A percentile compares a stretch with the other conserved stretches of the same genome.
These are phyloP conservation scores for Linum usitatissimum DNA, from an alignment of 345 rosid genomes.

Conservation along the genomic window DNA sequence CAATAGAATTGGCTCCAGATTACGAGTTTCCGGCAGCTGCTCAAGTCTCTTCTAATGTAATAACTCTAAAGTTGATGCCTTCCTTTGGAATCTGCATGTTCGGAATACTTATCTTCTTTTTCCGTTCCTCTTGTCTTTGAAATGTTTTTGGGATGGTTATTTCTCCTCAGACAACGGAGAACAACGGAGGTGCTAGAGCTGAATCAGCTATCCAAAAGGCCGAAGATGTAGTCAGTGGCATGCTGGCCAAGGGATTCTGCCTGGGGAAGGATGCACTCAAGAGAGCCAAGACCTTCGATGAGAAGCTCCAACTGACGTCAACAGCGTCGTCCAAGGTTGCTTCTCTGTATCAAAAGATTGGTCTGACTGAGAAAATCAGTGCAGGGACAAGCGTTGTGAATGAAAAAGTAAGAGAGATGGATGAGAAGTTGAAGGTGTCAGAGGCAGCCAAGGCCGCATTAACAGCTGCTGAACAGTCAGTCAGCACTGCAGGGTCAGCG, in stretches of 20 bases:
- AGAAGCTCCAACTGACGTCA: constrained; percentile 14
- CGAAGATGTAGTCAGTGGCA: constrained; percentile 20
- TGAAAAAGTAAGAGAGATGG: constrained; percentile 19
- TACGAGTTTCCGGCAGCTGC: constrained; percentile 14
- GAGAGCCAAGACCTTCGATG: constrained; percentile 22
- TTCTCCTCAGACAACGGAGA: constrained; percentile 31
- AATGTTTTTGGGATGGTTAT: not conserved
- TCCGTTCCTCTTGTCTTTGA: not conserved
- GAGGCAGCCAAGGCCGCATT: constrained; percentile 20
- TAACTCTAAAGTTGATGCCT: not conserved
- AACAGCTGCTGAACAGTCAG: constrained; percentile 17
- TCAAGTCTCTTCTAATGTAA: constrained; percentile 15
- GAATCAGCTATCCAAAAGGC: constrained; percentile 25
- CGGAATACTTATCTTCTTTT: not conserved
- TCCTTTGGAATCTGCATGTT: not conserved
- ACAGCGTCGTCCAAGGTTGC: constrained; percentile 19
- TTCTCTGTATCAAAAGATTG: constrained; percentile 18
- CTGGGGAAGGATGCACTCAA: constrained; percentile 19
- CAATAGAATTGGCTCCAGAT: constrained; percentile 16
- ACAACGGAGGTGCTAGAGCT: constrained; percentile 14
- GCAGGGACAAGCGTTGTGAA: constrained; percentile 16
- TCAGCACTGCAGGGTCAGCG: constrained; percentile 20
- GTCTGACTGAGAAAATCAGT: constrained; percentile 16
- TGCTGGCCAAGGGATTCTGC: constrained; percentile 23
- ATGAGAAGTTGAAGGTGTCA: constrained; percentile 20